Conservation (phyloP, 2,329 filamentous ascomycete species). For the Fusarium coicis region DNA sequence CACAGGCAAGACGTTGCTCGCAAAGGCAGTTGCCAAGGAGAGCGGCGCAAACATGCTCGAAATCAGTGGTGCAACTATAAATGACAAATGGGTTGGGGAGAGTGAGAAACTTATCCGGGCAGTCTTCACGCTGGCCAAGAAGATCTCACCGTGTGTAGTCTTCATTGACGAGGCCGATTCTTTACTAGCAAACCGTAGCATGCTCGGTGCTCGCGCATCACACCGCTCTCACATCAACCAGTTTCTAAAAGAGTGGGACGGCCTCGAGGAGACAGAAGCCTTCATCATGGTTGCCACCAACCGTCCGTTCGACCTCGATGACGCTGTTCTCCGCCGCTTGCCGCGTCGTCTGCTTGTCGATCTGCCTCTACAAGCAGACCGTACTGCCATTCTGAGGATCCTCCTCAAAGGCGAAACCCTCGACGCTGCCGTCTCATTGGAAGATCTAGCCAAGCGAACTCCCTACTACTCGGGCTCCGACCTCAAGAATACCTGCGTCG, state of each 20-base stretch:
- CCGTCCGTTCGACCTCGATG: conserved; percentile 92
- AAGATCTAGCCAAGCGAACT: conserved; percentile 72
- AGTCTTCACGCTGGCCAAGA: conserved; percentile 90
- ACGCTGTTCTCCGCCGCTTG: conserved; percentile 81
- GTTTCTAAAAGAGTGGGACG: conserved; percentile 97
- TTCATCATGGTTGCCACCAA: conserved; percentile 99
- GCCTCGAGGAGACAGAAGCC: conserved; percentile 81
- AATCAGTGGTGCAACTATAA: conserved; percentile 89
- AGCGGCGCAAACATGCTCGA: conserved; percentile 81
- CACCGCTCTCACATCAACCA: conserved; percentile 96
- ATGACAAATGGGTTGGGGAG: conserved; percentile 96
- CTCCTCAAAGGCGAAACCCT: conserved; percentile 76
- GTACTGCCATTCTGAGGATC: conserved; percentile 75
- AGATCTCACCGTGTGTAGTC: conserved; percentile 89
- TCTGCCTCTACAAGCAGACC: conserved; percentile 73
- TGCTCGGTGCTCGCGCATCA: conserved; percentile 71
- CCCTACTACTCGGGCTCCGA: conserved; percentile 85
- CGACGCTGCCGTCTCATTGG: conserved; percentile 69
- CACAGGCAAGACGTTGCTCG: conserved; percentile 77
- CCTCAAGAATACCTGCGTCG: conserved; percentile 83
- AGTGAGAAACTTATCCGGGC: conserved; percentile 96
- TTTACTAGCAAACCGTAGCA: conserved; percentile 82
- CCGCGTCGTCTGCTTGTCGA: conserved; percentile 80
- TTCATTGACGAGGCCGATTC: conserved; percentile 98
- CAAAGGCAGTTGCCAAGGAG: conserved; percentile 76